phyloP scores from a whole-genome alignment of 2,329 filamentous ascomycete species.

The Alternaria sp. region DNA sequence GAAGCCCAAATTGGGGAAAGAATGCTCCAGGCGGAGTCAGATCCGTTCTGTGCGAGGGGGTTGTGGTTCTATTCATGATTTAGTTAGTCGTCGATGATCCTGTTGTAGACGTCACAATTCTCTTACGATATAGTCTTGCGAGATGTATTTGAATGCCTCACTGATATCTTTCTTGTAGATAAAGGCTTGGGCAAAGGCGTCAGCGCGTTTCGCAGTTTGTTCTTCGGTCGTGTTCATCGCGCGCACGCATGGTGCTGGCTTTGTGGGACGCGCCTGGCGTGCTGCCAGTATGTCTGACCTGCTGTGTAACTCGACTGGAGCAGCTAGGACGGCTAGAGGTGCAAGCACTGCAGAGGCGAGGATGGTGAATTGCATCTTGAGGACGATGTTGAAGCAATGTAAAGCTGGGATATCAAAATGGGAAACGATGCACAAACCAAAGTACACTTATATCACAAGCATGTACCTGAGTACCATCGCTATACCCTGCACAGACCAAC shows the following conservation, averaged over 20 bases:
- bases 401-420: neutral
- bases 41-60: slow-evolving; percentile 38
- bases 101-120: neutral
- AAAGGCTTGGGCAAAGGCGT: slow-evolving; percentile 40
- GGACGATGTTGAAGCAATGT: neutral
- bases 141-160: slow-evolving; percentile 40
- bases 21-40: slow-evolving; percentile 39
- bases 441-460: neutral
- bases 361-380: slow-evolving; percentile 32
- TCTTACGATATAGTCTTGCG: slow-evolving; percentile 38
- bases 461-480: neutral
- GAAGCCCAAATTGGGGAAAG: slow-evolving; percentile 35
- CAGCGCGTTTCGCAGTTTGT: slow-evolving; percentile 26
- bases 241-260: slow-evolving; percentile 39
- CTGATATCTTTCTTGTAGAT: slow-evolving; percentile 41
- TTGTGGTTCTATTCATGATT: slow-evolving; percentile 40
- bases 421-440: neutral
- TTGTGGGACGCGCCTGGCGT: slow-evolving; percentile 28
- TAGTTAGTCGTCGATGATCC: neutral
- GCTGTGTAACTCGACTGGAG: slow-evolving; percentile 15
- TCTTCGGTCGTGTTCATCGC: slow-evolving; percentile 19
- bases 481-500: neutral
- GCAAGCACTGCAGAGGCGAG: slow-evolving; percentile 24
- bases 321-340: slow-evolving; percentile 26
- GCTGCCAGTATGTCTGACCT: slow-evolving; percentile 6